phyloP scores from a whole-genome alignment of 495 filamentous ascomycete species.

The Hyphodiscus hymeniophilus region DNA sequence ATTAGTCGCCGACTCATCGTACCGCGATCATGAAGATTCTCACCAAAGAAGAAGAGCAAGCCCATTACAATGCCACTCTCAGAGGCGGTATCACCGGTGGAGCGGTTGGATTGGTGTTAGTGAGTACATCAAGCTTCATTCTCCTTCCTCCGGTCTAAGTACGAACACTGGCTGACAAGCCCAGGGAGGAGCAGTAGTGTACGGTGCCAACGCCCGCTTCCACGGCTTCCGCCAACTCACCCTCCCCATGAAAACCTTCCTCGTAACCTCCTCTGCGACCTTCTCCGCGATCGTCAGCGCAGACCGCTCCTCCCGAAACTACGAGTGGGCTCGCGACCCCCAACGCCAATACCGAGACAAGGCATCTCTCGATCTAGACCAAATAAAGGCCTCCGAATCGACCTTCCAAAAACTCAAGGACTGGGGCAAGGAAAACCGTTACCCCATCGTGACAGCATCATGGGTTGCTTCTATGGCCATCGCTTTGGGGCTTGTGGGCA shows the following conservation, averaged over 20 bases:
- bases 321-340: constrained; percentile 61
- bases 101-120: constrained; percentile 52
- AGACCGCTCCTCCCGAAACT: constrained; percentile 67
- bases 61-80: constrained; percentile 56
- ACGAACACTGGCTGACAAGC: background rate
- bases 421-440: constrained; percentile 72
- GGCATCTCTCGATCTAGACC: constrained; percentile 30
- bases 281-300: constrained; percentile 82
- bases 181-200: constrained; percentile 51
- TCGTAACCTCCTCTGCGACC: constrained; percentile 73
- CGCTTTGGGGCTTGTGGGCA: constrained; percentile 66
- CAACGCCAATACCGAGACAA: constrained; percentile 58
- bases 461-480: constrained; percentile 81
- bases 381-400: constrained; percentile 43
- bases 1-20: background rate
- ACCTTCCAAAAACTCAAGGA: constrained; percentile 44
- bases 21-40: constrained; percentile 72
- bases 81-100: constrained; percentile 71
- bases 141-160: no score
- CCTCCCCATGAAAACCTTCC: constrained; percentile 81
- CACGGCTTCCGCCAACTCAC: constrained; percentile 68
- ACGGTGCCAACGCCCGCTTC: constrained; percentile 53
- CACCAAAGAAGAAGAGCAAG: constrained; percentile 82
- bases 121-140: constrained; percentile 12
- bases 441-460: constrained; percentile 74